phyloP scores from a whole-genome alignment of 352 stramenopile genomes.

The Phytopythium litorale region DNA sequence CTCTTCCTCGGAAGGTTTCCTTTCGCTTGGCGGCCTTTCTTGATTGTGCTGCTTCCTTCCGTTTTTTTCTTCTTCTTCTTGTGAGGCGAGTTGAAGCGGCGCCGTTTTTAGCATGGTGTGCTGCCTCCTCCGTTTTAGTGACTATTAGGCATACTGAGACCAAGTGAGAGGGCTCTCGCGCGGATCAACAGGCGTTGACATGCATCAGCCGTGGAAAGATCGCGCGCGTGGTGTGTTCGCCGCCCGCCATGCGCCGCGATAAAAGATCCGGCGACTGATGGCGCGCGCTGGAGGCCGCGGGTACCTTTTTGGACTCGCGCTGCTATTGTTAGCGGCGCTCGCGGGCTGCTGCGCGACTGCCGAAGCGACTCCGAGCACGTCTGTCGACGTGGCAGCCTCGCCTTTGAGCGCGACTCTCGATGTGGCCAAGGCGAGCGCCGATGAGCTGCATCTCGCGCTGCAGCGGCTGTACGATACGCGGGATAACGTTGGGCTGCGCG shows the following conservation, averaged over 20 bases:
- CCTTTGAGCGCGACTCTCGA: too few relatives aligned
- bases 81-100: background rate
- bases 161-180: background rate
- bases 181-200: background rate
- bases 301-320: background rate
- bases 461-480: constrained; percentile 28
- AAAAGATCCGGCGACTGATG: background rate
- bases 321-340: background rate
- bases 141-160: background rate
- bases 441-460: constrained; percentile 20
- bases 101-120: too few relatives aligned
- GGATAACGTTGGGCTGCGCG: constrained; percentile 48
- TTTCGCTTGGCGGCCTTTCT: background rate
- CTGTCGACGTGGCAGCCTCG: background rate
- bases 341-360: too few relatives aligned
- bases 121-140: background rate
- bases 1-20: background rate
- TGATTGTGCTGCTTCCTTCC: background rate
- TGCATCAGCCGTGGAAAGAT: background rate
- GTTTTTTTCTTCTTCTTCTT: background rate
- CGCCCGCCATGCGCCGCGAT: background rate
- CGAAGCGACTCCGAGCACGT: background rate
- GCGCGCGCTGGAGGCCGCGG: background rate
- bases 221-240: background rate
- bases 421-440: background rate